phyloP scores from a whole-genome alignment of 2,329 filamentous ascomycete species.

The Exophiala phaeomuriformis region DNA sequence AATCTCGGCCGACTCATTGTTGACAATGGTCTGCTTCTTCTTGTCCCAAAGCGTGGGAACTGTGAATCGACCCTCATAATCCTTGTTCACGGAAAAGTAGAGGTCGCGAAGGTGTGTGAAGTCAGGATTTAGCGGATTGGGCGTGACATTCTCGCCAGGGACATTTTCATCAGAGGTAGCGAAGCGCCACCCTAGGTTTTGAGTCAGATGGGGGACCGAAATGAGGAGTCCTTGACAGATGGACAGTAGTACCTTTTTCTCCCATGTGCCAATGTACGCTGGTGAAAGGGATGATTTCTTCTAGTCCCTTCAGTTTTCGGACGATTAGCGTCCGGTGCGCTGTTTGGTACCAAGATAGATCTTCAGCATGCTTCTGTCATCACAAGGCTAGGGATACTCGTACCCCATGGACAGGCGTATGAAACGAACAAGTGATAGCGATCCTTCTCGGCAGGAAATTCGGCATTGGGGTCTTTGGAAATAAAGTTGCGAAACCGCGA shows the following conservation, averaged over 20 bases:
- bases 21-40: constrained; percentile 67
- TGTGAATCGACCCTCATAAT: constrained; percentile 74
- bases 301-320: constrained; percentile 81
- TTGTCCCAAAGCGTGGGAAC: constrained; percentile 76
- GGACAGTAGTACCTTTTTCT: constrained; percentile 47
- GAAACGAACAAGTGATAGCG: constrained; percentile 93
- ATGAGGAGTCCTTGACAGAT: not conserved
- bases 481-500: constrained; percentile 78
- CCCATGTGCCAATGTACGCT: constrained; percentile 90
- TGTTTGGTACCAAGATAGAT: constrained; percentile 27
- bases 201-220: not conserved
- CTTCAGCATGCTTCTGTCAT: not conserved
- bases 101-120: constrained; percentile 69
- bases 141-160: constrained; percentile 48
- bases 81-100: constrained; percentile 66
- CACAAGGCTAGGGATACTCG: constrained; percentile 26
- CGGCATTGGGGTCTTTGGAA: constrained; percentile 60
- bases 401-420: constrained; percentile 86
- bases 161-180: constrained; percentile 55
- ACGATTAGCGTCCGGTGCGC: constrained; percentile 83
- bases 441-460: constrained; percentile 77
- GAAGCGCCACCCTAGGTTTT: constrained; percentile 70
- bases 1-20: constrained; percentile 85
- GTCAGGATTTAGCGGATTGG: constrained; percentile 54
- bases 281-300: constrained; percentile 71